Percentiles rank a stretch among this genome's conserved stretches.
phyloP scores from a whole-genome alignment of 257 asterid species.

The Osmanthus fragrans region DNA sequence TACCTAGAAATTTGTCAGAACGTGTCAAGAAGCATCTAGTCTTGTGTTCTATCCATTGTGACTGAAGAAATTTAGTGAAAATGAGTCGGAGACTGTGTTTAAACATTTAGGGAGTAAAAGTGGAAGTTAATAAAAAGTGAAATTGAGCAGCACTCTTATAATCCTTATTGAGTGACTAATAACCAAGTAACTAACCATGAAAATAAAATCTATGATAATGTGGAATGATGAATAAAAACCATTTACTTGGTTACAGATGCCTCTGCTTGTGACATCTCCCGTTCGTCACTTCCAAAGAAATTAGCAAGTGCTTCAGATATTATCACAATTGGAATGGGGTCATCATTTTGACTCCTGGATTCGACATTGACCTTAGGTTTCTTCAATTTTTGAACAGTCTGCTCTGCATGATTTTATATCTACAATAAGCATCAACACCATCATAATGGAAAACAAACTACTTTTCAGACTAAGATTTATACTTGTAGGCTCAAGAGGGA shows the following conservation, averaged over 20 bases:
- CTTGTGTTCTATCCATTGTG: background rate
- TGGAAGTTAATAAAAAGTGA: background rate
- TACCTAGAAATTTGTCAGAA: background rate
- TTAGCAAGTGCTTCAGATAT: conserved; percentile 73
- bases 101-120: background rate
- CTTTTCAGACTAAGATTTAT: conserved; percentile 18
- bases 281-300: conserved; percentile 62
- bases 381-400: conserved; percentile 47
- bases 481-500: conserved; percentile 50
- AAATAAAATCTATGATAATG: conserved; percentile 3
- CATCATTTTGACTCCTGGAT: conserved; percentile 52
- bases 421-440: conserved; percentile 11
- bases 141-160: background rate
- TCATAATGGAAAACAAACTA: conserved; percentile 9
- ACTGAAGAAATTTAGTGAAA: background rate
- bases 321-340: conserved; percentile 53
- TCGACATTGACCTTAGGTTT: conserved; percentile 54
- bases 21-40: background rate
- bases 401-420: conserved; percentile 43
- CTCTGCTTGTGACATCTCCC: conserved; percentile 72
- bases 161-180: background rate
- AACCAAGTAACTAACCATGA: background rate
- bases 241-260: conserved; percentile 37
- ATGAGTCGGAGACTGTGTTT: background rate
- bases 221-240: conserved; percentile 11